Evolutionary conservation across 768 basidiomycete genomes (phyloP).

Genomic region (Lentinula lateritia): DNA sequence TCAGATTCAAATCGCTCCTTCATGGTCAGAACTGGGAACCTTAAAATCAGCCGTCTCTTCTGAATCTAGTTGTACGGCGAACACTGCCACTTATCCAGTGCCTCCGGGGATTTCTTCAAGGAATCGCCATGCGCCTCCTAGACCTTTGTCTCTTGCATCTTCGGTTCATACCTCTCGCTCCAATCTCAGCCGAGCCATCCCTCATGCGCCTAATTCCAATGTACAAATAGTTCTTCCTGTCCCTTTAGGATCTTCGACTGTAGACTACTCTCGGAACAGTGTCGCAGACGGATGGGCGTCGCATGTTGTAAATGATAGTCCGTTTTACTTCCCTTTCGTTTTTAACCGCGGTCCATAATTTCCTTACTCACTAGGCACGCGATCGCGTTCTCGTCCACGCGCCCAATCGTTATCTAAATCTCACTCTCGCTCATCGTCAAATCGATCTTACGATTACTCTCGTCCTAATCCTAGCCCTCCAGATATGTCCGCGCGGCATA

Average conservation of each 20-base stretch:
- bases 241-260: constrained; percentile 27
- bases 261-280: background rate
- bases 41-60: constrained; percentile 5
- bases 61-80: constrained; percentile 8
- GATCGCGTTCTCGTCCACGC: background rate
- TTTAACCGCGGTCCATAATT: constrained; percentile 11
- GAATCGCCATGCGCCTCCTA: constrained; percentile 16
- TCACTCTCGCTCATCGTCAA: background rate
- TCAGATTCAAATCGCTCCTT: background rate
- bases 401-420: background rate
- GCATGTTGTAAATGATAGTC: background rate
- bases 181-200: constrained; percentile 28
- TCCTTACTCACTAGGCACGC: background rate
- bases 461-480: background rate
- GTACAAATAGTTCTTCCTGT: constrained; percentile 43
- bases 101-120: constrained; percentile 10
- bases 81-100: background rate
- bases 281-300: background rate
- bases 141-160: constrained; percentile 9
- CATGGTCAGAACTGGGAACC: background rate
- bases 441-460: background rate
- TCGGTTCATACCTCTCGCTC: constrained; percentile 13
- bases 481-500: background rate
- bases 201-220: constrained; percentile 33
- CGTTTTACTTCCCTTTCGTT: background rate